A percentile compares a stretch with the other conserved stretches of the same genome.
Conservation (phyloP, 2,329 filamentous ascomycete genomes). For the Graphium sp. region DNA sequence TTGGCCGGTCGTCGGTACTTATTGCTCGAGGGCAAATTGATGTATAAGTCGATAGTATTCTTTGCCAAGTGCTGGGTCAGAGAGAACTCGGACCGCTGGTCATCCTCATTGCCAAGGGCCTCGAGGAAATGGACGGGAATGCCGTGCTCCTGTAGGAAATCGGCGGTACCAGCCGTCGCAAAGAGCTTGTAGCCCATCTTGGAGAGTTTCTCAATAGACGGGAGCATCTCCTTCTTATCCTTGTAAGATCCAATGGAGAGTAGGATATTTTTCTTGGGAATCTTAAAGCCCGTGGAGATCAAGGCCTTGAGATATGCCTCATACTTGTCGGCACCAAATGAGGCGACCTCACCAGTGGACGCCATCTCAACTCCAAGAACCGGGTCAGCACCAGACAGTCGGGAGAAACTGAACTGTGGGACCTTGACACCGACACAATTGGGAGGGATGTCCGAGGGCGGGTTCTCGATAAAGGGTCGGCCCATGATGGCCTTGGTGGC, state of each 20-base stretch:
- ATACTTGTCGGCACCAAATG: conserved; percentile 88
- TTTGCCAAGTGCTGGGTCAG: conserved; percentile 92
- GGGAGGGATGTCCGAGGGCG: conserved; percentile 54
- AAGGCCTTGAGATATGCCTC: conserved; percentile 96
- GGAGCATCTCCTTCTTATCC: conserved; percentile 94
- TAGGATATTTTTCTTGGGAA: conserved; percentile 89
- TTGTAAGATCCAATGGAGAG: conserved; percentile 94
- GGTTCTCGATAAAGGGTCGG: conserved; percentile 68
- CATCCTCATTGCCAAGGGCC: conserved; percentile 60
- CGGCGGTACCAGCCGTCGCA: conserved; percentile 88
- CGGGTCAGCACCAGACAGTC: conserved; percentile 87
- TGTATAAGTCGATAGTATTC: conserved; percentile 96
- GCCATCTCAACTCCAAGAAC: conserved; percentile 98
- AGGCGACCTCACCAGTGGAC: conserved; percentile 94
- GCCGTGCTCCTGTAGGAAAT: conserved; percentile 87
- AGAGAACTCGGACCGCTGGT: conserved; percentile 91
- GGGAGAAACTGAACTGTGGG: conserved; percentile 96
- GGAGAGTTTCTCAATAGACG: conserved; percentile 77
- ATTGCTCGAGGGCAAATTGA: conserved; percentile 98
- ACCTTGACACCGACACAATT: conserved; percentile 95
- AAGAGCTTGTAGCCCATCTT: conserved; percentile 90
- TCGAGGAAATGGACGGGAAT: conserved; percentile 90
- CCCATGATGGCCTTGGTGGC: conserved; percentile 93
- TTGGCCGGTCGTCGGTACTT: conserved; percentile 90
- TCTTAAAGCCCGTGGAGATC: conserved; percentile 87